These are phyloP conservation scores for Citropsis articulata DNA, from an alignment of 345 rosid genomes.

Conservation along the genomic window DNA sequence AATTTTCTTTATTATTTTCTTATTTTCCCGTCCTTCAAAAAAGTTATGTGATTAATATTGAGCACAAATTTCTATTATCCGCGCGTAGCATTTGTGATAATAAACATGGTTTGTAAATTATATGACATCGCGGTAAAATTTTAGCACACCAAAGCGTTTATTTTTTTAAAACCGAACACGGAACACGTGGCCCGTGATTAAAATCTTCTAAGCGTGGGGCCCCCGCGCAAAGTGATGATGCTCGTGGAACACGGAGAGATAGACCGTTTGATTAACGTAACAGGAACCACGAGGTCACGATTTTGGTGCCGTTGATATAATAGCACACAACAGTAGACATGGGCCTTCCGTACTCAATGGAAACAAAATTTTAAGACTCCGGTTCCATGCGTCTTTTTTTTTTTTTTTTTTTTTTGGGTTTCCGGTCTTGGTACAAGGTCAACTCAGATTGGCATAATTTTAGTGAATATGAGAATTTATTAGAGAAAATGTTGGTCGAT, in stretches of 20 bases:
- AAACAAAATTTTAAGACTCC: not conserved
- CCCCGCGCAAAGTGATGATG: not conserved
- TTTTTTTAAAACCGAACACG: not conserved
- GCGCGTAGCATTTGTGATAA: not conserved
- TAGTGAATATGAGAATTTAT: not conserved
- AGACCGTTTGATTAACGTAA: not conserved
- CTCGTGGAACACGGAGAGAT: not conserved
- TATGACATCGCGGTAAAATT: not conserved
- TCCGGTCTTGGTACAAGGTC: not conserved
- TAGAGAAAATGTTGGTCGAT: not conserved
- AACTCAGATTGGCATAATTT: not conserved
- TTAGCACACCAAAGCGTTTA: not conserved
- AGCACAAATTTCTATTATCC: not conserved
- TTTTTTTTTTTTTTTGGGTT: fast-evolving
- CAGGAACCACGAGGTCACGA: not conserved
- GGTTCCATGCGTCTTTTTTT: not conserved
- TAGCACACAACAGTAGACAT: not conserved
- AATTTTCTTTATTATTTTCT: not conserved
- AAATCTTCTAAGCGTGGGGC: not conserved
- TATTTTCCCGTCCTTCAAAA: not conserved
- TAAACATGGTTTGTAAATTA: too few species aligned
- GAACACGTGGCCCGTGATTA: not conserved
- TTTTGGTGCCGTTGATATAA: not conserved
- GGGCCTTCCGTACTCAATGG: not conserved
- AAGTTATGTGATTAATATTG: not conserved